Evolutionary conservation across 2,329 filamentous ascomycete species (phyloP), one percentile per base, ranked within the genome.

Genomic region (Claviceps fusiformis): DNA sequence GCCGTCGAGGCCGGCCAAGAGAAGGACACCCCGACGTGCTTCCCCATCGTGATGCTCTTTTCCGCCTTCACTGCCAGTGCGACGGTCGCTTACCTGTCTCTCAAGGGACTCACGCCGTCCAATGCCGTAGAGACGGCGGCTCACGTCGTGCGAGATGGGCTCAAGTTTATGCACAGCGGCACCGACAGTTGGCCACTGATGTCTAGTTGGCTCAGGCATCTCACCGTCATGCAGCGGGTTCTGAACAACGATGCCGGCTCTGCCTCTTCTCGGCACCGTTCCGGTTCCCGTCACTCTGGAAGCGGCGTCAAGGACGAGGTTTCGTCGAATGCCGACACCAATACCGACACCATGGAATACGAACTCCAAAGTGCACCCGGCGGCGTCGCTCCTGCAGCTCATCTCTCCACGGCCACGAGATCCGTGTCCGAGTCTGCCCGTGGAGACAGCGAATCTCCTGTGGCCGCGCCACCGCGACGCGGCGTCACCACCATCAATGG

Each of bases 11-110:
- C 72, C 11, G 78, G 78, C 10, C 71, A 75, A 1, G 79, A 82
- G 53, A 82, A 82, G 68, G 78, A 82, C 54, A 71, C 73, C 29
- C 71, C 76, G n/a, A 70, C 78, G n/a, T 81, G 76, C 65, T 80
- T 82, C 67, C 80, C 80, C 43, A 79, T 83, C 54, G 80, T 81
- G 58, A 82, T 83, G 80, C 70, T 82, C 13, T 83, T 83, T 64
- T 78, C 79, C 0, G 76, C 79, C 52, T 83, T 83, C 58, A 82
- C 79, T 0, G 78, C 79, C 2, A 79, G 79, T 58, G 79, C 79
- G 2, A 82, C 80, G 0, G 76, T 82, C 1, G 80, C 80, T 13
- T 83, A 81, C 65, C 72, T 83, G 35, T 80, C 79, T n/a, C 73
- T 83, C 49, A 82, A 82, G 68, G 78, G 79, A 10, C 65, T 83